phyloP scores from a whole-genome alignment of 139 green algal species.

The Pycnococcus provasolii region DNA sequence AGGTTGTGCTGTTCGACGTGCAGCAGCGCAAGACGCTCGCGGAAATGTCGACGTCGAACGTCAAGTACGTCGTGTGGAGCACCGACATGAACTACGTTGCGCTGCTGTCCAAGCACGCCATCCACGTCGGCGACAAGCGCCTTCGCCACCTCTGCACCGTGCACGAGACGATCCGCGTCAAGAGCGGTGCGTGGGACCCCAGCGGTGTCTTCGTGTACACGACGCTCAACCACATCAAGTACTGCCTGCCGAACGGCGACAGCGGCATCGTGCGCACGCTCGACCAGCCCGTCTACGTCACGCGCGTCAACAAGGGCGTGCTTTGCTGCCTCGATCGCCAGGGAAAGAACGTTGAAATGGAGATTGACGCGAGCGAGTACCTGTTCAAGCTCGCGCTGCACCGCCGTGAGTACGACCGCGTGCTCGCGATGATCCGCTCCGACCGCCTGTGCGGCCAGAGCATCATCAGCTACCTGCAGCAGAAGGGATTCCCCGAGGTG shows the following conservation, averaged over 20 bases:
- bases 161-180: conserved; percentile 95
- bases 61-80: conserved; percentile 98
- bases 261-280: conserved; percentile 94
- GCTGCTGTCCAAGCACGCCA: conserved; percentile 92
- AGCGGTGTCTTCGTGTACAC: conserved; percentile 94
- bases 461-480: conserved; percentile 97
- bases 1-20: conserved; percentile 93
- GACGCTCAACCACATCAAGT: conserved; percentile 99
- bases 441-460: conserved; percentile 78
- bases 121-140: conserved; percentile 89
- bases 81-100: conserved; percentile 83
- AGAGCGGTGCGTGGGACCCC: conserved; percentile 92
- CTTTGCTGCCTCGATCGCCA: conserved; percentile 92
- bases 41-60: conserved; percentile 75
- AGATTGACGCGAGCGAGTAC: conserved; percentile 87
- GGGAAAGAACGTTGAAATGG: conserved; percentile 75
- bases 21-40: conserved; percentile 78
- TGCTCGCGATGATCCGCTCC: conserved; percentile 84
- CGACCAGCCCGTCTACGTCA: conserved; percentile 92
- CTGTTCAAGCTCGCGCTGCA: conserved; percentile 97
- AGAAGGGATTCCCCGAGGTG: conserved; percentile 97
- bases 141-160: conserved; percentile 77
- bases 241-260: conserved; percentile 96
- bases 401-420: conserved; percentile 83
- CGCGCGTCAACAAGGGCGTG: conserved; percentile 52